A percentile compares a stretch with the other conserved stretches of the same genome.
Conservation (phyloP, 1,284 basidiomycete genomes). For the Bjerkandera adusta region DNA sequence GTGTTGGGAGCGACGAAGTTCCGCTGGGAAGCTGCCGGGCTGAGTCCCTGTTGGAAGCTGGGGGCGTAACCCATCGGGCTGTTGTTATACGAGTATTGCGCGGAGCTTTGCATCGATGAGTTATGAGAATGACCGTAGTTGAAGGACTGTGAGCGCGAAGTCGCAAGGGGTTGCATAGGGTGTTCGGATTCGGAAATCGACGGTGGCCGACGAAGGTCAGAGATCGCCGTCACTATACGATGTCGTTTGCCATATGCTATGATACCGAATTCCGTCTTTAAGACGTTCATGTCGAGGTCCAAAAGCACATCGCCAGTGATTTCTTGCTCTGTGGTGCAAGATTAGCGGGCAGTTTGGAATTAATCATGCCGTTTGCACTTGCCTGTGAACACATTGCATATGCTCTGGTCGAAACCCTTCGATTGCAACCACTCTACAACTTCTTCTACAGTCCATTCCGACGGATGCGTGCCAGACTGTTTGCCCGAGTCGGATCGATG, state of each 20-base stretch:
- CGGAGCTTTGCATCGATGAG: conserved; percentile 38
- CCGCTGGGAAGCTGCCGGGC: conserved; percentile 8
- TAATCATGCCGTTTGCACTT: conserved; percentile 31
- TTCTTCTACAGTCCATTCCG: conserved; percentile 86
- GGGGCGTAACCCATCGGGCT: conserved; percentile 27
- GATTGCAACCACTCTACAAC: conserved; percentile 87
- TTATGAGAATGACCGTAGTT: conserved; percentile 40
- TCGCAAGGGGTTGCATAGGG: conserved; percentile 20
- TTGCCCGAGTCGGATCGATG: conserved; percentile 13
- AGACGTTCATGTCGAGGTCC: conserved; percentile 88
- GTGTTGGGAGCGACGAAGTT: conserved; percentile 18
- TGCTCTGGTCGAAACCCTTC: conserved; percentile 84
- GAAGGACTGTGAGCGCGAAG: conserved; percentile 39
- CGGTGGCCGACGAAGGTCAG: conserved; percentile 77
- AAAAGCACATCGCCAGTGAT: conserved; percentile 96
- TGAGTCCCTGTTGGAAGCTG: conserved; percentile 11
- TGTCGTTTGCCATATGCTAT: conserved; percentile 92
- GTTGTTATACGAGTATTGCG: conserved; percentile 33
- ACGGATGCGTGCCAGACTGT: conserved; percentile 41
- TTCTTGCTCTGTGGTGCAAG: conserved; percentile 76
- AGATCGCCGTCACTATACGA: conserved; percentile 92
- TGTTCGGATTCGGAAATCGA: conserved; percentile 38
- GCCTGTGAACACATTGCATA: conserved; percentile 87
- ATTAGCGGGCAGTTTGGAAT: conserved; percentile 2
- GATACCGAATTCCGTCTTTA: conserved; percentile 96